Evolutionary conservation across 805 yeast genomes (phyloP), one percentile per base, ranked within the genome.

Genomic region (Candida germanica): DNA sequence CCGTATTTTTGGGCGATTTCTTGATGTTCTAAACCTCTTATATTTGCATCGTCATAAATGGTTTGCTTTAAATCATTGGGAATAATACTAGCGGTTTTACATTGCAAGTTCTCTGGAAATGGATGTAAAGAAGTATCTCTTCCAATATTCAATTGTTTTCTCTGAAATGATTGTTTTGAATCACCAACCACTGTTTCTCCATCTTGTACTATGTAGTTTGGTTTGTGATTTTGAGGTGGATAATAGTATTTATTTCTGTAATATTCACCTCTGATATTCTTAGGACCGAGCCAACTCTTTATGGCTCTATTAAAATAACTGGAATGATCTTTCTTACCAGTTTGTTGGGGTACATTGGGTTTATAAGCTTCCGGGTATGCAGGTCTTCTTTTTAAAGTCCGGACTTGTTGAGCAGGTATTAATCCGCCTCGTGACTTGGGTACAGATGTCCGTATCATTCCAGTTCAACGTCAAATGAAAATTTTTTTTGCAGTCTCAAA

Each of bases 261-360:
- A 58, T 86, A 85, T 47, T 86, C 87, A 13, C 96, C 96, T 58
- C 83, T 81, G 62, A 77, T 77, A 61, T 87, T 87, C 56, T 71
- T 77, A 25, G 91, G 91, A 3, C 97, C 97, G 38, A 88, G 65
- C 64, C 87, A 88, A 46, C 73, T 77, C 47, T 78, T 76, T 75
- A 87, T 66, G 26, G 79, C 77, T 55, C 76, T 70, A 50, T 75
- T 76, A 54, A 83, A 69, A 40, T 73, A 75, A 6, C 84, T 71
- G 8, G 66, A 44, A 38, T 66, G 72, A 50, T 66, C 72, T 43
- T 65, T 65, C 45, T 63, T 61, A 14, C 56, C 51, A 19, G 56
- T 47, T 34, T 50, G 49, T 10, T 56, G 60, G n/a, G 58, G 62
- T 24, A 53, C 51, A 35, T 55, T 51, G 9, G 64, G 59, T 23